phyloP scores from a whole-genome alignment of 2,329 filamentous ascomycete genomes.

The Macrophomina pseudophaseolina region DNA sequence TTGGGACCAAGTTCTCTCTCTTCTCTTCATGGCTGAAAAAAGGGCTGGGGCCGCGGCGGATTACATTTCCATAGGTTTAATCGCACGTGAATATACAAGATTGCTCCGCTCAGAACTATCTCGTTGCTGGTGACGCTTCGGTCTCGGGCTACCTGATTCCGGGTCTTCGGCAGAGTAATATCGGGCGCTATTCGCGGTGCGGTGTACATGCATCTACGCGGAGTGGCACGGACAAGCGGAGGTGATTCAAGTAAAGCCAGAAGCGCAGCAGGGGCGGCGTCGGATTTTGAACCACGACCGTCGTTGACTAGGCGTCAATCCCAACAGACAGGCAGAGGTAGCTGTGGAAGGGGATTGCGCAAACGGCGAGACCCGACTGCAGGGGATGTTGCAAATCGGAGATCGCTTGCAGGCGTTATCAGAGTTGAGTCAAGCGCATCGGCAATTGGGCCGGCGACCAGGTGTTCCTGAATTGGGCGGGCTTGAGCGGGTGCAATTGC shows the following conservation, averaged over 20 bases:
- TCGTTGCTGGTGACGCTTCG: constrained; percentile 8
- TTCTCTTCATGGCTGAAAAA: constrained; percentile 22
- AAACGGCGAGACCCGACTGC: neutral
- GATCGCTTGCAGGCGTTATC: constrained; percentile 9
- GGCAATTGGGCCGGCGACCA: neutral
- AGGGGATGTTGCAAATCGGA: neutral
- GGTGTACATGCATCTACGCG: neutral
- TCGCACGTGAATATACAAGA: constrained; percentile 24
- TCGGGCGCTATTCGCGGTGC: constrained; percentile 4
- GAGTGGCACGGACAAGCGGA: neutral
- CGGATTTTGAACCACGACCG: neutral
- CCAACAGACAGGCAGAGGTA: neutral
- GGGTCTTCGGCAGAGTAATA: neutral
- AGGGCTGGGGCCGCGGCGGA: constrained; percentile 15
- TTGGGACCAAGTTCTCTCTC: constrained; percentile 16
- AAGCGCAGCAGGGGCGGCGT: neutral
- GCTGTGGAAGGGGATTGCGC: neutral
- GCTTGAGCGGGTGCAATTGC: constrained; percentile 15
- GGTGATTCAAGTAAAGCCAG: neutral
- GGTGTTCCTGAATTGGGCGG: constrained; percentile 10
- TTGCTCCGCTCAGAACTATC: constrained; percentile 18
- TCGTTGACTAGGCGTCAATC: neutral
- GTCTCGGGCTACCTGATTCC: neutral
- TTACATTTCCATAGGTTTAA: constrained; percentile 15
- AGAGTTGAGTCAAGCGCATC: constrained; percentile 7